Evolutionary conservation across 164 flowering plant species (phyloP), one percentile per base, ranked within the genome.

Genomic region (Piper longum): DNA sequence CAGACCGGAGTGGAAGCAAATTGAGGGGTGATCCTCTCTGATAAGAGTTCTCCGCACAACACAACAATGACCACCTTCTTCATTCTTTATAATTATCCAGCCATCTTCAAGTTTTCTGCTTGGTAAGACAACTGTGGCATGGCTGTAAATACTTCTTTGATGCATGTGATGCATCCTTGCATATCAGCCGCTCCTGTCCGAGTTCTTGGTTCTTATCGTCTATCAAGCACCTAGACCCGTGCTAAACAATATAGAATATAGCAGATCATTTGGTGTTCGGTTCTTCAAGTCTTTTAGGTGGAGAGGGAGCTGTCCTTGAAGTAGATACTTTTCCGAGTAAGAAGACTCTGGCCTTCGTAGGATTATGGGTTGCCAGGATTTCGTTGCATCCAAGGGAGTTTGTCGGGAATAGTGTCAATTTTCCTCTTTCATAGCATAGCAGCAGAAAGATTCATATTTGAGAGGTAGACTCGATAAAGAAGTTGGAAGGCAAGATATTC

Each of bases 101-200:
- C 36, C 41, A 26, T 6, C 26, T 57, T 13, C 5, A 57, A 26
- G 7, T 57, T 36, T 41, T 26, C 41, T 26, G 60, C 41, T 26
- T 57, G 39, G 5, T 2, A 39, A 57, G 59, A 57, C 59, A 57
- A 18, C 59, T 57, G 36, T n/a, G 48, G 17, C 59, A 56, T 57
- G 59, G 39, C 36, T 2, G 19, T 57, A 57, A n/a, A 57, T 18
- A 57, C 11, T 57, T 57, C 59, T 18, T 19, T 26, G 59, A 18
- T 57, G 60, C 60, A 57, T 57, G 60, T 57, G 60, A 57, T 57
- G 18, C 36, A 26, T 41, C 12, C 36, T 57, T 26, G 42, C 41
- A 57, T 41, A 26, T 57, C 7, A 57, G 60, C 60, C 8, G 41
- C 36, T 57, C 7, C 60, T 57, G 60, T 57, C 41, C 12, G 60